These are phyloP conservation scores for Lactuca sativa DNA, from an alignment of 129 eudicot species.

Conservation along the genomic window DNA sequence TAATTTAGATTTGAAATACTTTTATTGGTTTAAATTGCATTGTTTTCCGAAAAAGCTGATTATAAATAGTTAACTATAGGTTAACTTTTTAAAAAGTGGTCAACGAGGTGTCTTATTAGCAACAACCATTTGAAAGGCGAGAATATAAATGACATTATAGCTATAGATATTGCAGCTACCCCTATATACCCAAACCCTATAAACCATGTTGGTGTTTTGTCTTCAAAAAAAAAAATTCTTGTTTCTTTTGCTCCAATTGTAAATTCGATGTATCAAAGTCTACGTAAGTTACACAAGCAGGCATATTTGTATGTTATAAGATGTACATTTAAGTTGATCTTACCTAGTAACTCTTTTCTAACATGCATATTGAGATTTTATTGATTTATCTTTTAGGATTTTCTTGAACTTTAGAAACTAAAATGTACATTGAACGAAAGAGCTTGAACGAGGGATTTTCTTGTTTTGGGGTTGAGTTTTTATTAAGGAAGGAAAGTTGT, in stretches of 20 bases:
- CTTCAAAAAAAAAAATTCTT: constrained; percentile 68
- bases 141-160: constrained; percentile 63
- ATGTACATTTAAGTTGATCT: neutral
- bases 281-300: constrained; percentile 8
- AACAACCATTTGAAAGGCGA: constrained; percentile 59
- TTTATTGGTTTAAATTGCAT: too few relatives aligned
- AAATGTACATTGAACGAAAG: too few relatives aligned
- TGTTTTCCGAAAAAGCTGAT: too few relatives aligned
- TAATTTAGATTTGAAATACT: too few relatives aligned
- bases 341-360: constrained; percentile 43
- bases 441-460: too few relatives aligned
- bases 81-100: too few relatives aligned
- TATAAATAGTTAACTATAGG: too few relatives aligned
- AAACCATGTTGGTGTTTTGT: constrained; percentile 71
- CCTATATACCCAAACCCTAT: constrained; percentile 78
- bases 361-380: constrained; percentile 43
- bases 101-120: too few relatives aligned
- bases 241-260: constrained; percentile 46
- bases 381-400: neutral
- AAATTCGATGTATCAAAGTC: constrained; percentile 46
- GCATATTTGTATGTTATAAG: neutral
- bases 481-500: too few relatives aligned
- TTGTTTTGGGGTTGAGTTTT: too few relatives aligned
- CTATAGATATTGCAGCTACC: constrained; percentile 67
- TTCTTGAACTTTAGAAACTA: too few relatives aligned